Base-by-base conservation (phyloP, 2,329 filamentous ascomycete genomes). In the Aspergillus amoenus region DNA sequence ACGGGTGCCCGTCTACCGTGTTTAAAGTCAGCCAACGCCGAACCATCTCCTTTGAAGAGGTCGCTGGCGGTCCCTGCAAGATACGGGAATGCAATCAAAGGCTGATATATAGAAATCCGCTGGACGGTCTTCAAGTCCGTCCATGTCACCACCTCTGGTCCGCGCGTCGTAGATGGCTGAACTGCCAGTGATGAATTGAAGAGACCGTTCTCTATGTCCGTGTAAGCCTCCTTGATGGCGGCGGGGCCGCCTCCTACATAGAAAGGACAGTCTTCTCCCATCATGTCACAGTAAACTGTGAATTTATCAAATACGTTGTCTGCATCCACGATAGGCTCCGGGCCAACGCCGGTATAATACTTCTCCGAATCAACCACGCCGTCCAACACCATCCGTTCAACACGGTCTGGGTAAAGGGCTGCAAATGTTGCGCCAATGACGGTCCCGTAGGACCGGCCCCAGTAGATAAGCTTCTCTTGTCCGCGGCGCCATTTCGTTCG, bases 371-470 rank as follows among this genome's bases (percentile, higher is more conserved):
- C 67, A n/a, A 75, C 70, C 3, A 76, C 73, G 1, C 66, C 73
- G 51, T 76, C 73, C 13, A 76, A 62, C 0, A 76, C 61, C 6
- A 57, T 61, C 9, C 70, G 69, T 2, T 60, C 56, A 15, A 76
- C 57, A 15, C 70, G 70, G 44, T 78, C 68, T 0, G 80, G 79
- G 37, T 71, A 80, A 52, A 82, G 70, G 3, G 74, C 66, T 0
- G 79, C 77, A 58, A 81, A 78, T 0, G 79, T 82, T 1, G 72
- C 66, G 3, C 80, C 79, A 0, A 82, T 66, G 1, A 78, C 62
- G 0, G 78, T 77, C 3, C 79, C 79, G 56, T 80, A 81, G 2
- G 74, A 78, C 18, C 76, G 67, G 6, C 73, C 76, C 74, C 75
- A 78, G 59, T 75, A 78, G 18, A 72, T 62, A 0, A 79, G 61